Evolutionary conservation across 2,329 filamentous ascomycete genomes (phyloP).

Genomic region (Neodidymelliopsis sp.): DNA sequence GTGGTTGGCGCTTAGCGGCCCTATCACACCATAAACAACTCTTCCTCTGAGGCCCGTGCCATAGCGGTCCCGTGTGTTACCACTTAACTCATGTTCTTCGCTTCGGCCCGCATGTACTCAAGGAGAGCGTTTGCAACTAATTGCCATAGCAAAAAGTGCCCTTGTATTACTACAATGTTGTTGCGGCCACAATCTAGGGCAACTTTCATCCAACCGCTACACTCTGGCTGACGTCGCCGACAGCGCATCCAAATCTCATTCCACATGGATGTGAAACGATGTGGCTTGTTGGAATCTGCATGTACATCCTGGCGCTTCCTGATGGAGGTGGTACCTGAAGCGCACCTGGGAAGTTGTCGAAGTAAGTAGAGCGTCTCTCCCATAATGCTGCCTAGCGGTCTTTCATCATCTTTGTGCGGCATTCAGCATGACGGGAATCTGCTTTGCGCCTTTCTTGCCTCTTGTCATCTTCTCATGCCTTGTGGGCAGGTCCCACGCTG

Average conservation of each 20-base stretch:
- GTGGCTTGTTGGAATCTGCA: constrained; percentile 2
- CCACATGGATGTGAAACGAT: no score
- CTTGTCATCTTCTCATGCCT: background rate
- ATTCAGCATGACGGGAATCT: background rate
- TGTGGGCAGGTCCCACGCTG: background rate
- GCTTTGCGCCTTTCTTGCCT: background rate
- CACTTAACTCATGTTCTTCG: background rate
- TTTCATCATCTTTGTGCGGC: background rate
- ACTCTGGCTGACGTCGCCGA: no score
- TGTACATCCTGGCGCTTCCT: constrained; percentile 4
- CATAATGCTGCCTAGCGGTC: no score
- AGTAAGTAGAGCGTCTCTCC: background rate
- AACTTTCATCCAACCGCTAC: no score
- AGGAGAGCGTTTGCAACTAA: no score
- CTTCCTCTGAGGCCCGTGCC: constrained; percentile 11
- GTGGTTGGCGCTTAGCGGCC: constrained; percentile 12
- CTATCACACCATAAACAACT: constrained; percentile 6
- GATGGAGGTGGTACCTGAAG: background rate
- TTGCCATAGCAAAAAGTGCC: no score
- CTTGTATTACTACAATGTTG: no score
- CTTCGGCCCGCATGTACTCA: background rate
- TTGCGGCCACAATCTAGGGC: no score
- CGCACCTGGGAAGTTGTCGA: background rate
- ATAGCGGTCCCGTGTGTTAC: background rate
- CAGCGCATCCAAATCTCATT: no score